phyloP scores from a whole-genome alignment of 768 basidiomycete genomes.

The Pleurotus tuoliensis region DNA sequence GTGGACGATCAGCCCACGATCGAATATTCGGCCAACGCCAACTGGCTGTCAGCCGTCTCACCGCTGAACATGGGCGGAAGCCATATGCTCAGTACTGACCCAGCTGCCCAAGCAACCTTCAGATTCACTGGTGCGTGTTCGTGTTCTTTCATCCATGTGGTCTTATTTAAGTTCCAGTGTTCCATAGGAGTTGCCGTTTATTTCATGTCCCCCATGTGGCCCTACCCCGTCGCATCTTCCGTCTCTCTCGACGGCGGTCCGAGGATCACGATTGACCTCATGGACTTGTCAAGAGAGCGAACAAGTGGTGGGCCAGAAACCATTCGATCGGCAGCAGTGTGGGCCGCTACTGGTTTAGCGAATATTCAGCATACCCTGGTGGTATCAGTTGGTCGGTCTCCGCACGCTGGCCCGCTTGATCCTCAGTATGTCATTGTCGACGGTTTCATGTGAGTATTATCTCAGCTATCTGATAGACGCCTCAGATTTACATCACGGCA shows the following conservation, averaged over 20 bases:
- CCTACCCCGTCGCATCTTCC: slow-evolving; percentile 9
- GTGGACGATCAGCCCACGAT: not conserved
- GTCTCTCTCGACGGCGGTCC: slow-evolving; percentile 8
- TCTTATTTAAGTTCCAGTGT: not conserved
- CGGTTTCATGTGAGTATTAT: slow-evolving; percentile 10
- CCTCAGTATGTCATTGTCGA: slow-evolving; percentile 10
- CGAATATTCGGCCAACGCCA: not conserved
- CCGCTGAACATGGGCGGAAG: slow-evolving; percentile 10
- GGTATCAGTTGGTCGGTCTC: slow-evolving; percentile 2
- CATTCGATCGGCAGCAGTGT: slow-evolving; percentile 5
- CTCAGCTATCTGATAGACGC: not conserved
- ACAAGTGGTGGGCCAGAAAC: slow-evolving; percentile 7
- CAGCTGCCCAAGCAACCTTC: slow-evolving; percentile 9
- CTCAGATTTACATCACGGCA: not conserved
- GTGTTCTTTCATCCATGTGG: not conserved
- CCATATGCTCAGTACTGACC: slow-evolving; percentile 7
- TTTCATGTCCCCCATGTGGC: slow-evolving; percentile 12
- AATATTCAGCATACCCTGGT: slow-evolving; percentile 11
- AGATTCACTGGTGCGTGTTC: slow-evolving; percentile 10
- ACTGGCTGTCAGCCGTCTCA: slow-evolving; percentile 1
- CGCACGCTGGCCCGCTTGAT: not conserved
- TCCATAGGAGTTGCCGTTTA: slow-evolving; percentile 12
- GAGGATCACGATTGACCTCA: slow-evolving; percentile 7
- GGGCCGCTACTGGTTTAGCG: slow-evolving; percentile 8
- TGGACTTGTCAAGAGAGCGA: not conserved